Conservation (phyloP, 345 rosid genomes). For the Syzygium grande region DNA sequence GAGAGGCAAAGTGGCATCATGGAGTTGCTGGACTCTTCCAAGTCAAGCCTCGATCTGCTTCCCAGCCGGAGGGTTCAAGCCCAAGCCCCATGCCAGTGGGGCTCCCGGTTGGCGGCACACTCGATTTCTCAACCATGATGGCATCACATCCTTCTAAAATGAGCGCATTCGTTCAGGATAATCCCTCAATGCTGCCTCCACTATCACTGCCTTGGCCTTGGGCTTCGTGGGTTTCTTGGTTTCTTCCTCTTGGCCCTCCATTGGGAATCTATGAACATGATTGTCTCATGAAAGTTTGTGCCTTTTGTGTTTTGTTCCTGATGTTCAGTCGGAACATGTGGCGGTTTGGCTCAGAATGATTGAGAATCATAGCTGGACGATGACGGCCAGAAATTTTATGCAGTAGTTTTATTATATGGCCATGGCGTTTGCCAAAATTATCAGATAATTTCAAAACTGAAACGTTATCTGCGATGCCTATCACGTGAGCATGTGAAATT, state of each 20-base stretch:
- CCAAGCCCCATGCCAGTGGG: slow-evolving; percentile 5
- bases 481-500: no score
- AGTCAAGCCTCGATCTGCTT: slow-evolving; percentile 1
- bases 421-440: background rate
- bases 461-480: background rate
- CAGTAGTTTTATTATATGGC: background rate
- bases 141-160: slow-evolving; percentile 3
- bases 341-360: no score
- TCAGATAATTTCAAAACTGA: no score
- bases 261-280: background rate
- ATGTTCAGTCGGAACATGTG: background rate
- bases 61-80: slow-evolving; percentile 1
- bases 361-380: background rate
- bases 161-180: slow-evolving; percentile 4
- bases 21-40: background rate
- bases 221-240: background rate
- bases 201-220: slow-evolving; percentile 10
- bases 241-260: background rate
- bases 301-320: background rate
- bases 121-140: slow-evolving; percentile 4
- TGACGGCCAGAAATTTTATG: background rate
- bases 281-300: background rate
- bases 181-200: slow-evolving; percentile 16
- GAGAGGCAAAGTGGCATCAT: slow-evolving; percentile 5
- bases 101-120: slow-evolving; percentile 1